A percentile compares a stretch with the other conserved stretches of the same genome.
Evolutionary conservation across 2,329 filamentous ascomycete species (phyloP).

Genomic region (Moelleriella libera): DNA sequence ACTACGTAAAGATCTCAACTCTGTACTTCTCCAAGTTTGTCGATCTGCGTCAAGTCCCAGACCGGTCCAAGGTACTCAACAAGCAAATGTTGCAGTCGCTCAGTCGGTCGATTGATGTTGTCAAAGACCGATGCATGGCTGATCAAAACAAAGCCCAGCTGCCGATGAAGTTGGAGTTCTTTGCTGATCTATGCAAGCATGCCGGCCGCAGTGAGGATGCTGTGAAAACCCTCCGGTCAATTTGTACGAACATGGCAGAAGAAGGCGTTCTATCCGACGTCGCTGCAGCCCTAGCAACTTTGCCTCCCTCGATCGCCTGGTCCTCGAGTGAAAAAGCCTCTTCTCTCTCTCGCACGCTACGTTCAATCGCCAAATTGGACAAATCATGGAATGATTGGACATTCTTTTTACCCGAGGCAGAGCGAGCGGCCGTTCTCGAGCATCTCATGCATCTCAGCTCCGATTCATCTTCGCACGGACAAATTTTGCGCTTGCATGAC

Average conservation of each 20-base stretch:
- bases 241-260: slow-evolving; percentile 48
- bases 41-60: slow-evolving; percentile 29
- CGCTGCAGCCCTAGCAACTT: slow-evolving; percentile 30
- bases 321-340: slow-evolving; percentile 31
- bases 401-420: slow-evolving; percentile 32
- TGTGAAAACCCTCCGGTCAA: slow-evolving; percentile 39
- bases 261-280: slow-evolving; percentile 41
- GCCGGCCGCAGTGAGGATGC: slow-evolving; percentile 41
- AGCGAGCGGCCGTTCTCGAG: slow-evolving; percentile 44
- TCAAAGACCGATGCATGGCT: slow-evolving; percentile 35
- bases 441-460: slow-evolving; percentile 40
- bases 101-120: slow-evolving; percentile 47
- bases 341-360: slow-evolving; percentile 43
- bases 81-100: slow-evolving; percentile 40
- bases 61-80: slow-evolving; percentile 19
- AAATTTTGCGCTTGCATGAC: slow-evolving; percentile 26
- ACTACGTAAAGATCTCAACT: slow-evolving; percentile 55
- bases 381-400: slow-evolving; percentile 42
- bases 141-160: slow-evolving; percentile 49
- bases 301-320: slow-evolving; percentile 40
- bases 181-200: slow-evolving; percentile 45
- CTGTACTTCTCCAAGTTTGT: slow-evolving; percentile 54
- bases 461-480: slow-evolving; percentile 17
- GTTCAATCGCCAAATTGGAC: slow-evolving; percentile 45
- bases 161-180: slow-evolving; percentile 49